Conservation (phyloP, 306 rosid species). For the Cicer yamashitae region DNA sequence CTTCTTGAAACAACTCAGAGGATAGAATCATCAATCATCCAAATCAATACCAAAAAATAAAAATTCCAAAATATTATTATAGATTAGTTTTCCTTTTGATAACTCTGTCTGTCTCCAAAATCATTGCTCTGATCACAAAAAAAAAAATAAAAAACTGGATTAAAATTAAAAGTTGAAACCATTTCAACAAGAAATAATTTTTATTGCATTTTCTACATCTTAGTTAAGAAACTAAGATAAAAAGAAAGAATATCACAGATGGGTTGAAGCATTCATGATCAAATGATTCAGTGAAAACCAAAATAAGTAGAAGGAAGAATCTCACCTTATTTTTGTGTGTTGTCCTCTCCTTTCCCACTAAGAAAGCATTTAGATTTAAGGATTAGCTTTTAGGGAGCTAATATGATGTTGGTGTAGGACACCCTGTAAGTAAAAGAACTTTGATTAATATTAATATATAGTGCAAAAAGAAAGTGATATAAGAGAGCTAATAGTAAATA, state of each 20-base stretch:
- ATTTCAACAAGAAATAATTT: neutral
- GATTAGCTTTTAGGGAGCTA: slow-evolving; percentile 44
- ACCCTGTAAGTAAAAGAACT: slow-evolving; percentile 50
- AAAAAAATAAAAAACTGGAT: slow-evolving; percentile 17
- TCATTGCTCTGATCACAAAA: slow-evolving; percentile 39
- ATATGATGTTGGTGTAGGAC: slow-evolving; percentile 41
- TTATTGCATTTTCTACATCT: slow-evolving; percentile 5
- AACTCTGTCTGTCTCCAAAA: slow-evolving; percentile 45
- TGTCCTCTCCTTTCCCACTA: slow-evolving; percentile 2
- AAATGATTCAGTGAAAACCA: too few relatives aligned
- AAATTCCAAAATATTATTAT: neutral
- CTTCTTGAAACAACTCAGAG: slow-evolving; percentile 45
- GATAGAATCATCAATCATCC: slow-evolving; percentile 35
- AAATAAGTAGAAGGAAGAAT: slow-evolving; percentile 38
- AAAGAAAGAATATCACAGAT: neutral
- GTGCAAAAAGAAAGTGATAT: slow-evolving; percentile 8
- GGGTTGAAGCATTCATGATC: slow-evolving; percentile 23
- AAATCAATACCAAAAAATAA: slow-evolving; percentile 26
- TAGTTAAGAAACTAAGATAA: neutral
- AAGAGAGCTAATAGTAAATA: neutral
- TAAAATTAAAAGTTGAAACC: slow-evolving; percentile 38
- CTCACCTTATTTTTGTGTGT: slow-evolving; percentile 41
- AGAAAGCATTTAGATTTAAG: slow-evolving; percentile 46
- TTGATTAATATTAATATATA: neutral
- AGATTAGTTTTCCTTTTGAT: slow-evolving; percentile 6